Evolutionary conservation across 805 yeast genomes (phyloP).

Genomic region (Kluyveromyces wickerhamii): DNA sequence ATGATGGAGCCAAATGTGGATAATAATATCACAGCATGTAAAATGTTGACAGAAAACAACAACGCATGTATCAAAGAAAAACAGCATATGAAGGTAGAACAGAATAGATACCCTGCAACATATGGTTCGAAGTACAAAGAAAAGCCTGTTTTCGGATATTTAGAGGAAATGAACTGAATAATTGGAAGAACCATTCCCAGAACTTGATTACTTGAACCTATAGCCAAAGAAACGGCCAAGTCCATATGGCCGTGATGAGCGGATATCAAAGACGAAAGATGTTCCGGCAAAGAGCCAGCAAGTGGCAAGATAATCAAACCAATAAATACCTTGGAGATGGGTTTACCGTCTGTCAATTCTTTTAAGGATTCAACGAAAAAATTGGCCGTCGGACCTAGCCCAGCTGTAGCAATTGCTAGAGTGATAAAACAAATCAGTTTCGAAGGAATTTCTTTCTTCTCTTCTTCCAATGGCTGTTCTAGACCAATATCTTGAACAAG

Average conservation of each 20-base stretch:
- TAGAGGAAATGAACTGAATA: not conserved
- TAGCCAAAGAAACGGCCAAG: not conserved
- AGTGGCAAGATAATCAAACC: not conserved
- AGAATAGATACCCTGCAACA: not conserved
- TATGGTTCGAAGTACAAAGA: not conserved
- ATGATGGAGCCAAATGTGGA: not conserved
- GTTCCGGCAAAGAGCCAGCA: not conserved
- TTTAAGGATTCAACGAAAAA: conserved; percentile 1
- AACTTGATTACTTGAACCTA: not conserved
- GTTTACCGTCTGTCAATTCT: conserved; percentile 1
- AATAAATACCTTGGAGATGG: not conserved
- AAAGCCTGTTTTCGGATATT: not conserved
- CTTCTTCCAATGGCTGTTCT: not conserved
- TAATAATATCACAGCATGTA: not conserved
- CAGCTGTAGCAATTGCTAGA: not conserved
- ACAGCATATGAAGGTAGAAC: not conserved
- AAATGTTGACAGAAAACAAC: not conserved
- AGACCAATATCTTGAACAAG: not conserved
- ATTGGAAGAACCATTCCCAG: conserved; percentile 1
- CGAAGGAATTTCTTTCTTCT: not conserved
- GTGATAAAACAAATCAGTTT: not conserved
- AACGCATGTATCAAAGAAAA: not conserved
- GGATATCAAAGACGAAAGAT: not conserved
- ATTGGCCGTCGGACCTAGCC: not conserved
- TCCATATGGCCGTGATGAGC: conserved; percentile 1